These are phyloP conservation scores for Chrysochromulina parva DNA, from an alignment of 78 protist species.

Conservation along the genomic window DNA sequence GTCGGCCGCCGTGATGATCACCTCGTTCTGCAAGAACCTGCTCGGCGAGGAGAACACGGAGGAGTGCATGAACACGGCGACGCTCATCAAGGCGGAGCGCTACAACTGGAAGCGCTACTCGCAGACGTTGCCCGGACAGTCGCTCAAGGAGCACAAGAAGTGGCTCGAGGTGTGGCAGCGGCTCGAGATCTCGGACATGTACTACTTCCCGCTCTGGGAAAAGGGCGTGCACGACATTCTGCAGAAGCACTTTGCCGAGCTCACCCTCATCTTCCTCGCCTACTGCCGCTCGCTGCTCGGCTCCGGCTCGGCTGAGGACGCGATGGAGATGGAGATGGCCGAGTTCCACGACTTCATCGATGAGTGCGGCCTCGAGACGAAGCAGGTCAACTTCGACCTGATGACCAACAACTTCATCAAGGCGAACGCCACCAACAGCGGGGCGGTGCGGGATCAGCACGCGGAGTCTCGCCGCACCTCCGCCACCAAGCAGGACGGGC, in stretches of 20 bases:
- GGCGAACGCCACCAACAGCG: no score
- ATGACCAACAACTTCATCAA: no score
- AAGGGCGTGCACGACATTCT: not conserved
- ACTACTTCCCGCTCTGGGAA: not conserved
- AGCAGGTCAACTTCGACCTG: no score
- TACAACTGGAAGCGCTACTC: not conserved
- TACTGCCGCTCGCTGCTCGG: not conserved
- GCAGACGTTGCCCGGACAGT: not conserved
- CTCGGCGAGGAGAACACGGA: not conserved
- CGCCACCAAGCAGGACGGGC: no score
- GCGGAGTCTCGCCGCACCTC: no score
- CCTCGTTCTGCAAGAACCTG: not conserved
- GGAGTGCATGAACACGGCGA: not conserved
- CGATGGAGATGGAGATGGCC: no score
- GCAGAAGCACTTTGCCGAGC: no score
- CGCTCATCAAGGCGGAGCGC: not conserved
- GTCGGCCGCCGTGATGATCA: not conserved
- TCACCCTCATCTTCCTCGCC: not conserved
- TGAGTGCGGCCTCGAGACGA: no score
- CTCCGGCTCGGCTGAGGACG: no score
- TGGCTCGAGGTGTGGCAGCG: not conserved
- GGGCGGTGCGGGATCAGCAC: no score
- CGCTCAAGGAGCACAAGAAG: not conserved
- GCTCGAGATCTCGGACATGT: not conserved
- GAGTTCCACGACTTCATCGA: no score